Percentiles rank a stretch among this genome's conserved stretches.
phyloP scores from a whole-genome alignment of 352 stramenopile genomes.

The Phytophthora ohioensis region DNA sequence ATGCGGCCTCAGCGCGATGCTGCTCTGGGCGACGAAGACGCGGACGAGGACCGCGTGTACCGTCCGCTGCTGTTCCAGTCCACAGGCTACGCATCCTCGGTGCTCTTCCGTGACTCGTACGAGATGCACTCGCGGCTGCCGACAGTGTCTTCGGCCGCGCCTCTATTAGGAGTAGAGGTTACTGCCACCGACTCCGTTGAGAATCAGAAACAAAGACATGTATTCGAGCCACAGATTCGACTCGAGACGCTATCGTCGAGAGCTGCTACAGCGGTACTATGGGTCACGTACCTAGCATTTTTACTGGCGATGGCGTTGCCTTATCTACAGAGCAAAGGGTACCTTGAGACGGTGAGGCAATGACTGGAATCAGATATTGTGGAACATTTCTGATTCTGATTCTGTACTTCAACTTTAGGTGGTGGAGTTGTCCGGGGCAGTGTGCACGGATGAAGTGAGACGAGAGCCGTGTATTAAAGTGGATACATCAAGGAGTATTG shows the following conservation, averaged over 20 bases:
- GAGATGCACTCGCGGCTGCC: conserved; percentile 79
- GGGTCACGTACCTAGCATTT: conserved; percentile 83
- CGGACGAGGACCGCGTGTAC: conserved; percentile 65
- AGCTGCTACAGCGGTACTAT: conserved; percentile 76
- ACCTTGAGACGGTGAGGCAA: conserved; percentile 62
- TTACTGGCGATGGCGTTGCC: conserved; percentile 70
- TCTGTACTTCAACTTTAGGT: conserved; percentile 44
- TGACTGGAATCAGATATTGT: conserved; percentile 9
- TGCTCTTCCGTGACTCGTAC: conserved; percentile 81
- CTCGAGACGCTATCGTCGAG: conserved; percentile 83
- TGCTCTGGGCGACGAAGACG: conserved; percentile 17
- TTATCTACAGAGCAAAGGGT: conserved; percentile 83
- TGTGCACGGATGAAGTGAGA: conserved; percentile 44
- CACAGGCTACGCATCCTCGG: conserved; percentile 81
- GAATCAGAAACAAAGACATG: conserved; percentile 40
- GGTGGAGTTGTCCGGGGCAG: conserved; percentile 58
- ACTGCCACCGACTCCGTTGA: conserved; percentile 18
- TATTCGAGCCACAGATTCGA: conserved; percentile 67
- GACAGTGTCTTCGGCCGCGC: conserved; percentile 31
- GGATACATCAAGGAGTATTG: conserved; percentile 57
- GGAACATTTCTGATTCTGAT: conserved; percentile 14
- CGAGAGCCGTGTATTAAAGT: conserved; percentile 72
- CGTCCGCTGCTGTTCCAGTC: conserved; percentile 83
- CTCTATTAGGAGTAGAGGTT: conserved; percentile 33
- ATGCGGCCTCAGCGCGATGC: conserved; percentile 13